Evolutionary conservation across 495 filamentous ascomycete species (phyloP).

Genomic region (Penicillium manginii): DNA sequence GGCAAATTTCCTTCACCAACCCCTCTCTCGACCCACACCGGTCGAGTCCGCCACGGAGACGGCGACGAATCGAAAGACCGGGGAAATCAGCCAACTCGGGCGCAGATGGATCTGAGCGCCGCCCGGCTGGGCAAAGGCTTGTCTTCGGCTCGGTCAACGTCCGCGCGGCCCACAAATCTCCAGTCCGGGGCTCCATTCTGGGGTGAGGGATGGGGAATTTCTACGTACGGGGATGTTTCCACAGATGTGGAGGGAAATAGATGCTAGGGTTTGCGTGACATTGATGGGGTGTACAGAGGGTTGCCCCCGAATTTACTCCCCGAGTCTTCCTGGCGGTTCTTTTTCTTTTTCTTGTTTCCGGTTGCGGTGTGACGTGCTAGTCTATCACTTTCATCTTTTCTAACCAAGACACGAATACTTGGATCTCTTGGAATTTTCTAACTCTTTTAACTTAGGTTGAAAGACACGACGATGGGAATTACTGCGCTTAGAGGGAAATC

Average conservation of each 20-base stretch:
- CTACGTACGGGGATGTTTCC: neutral
- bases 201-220: neutral
- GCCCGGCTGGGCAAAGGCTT: slow-evolving; percentile 4
- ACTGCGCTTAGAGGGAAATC: slow-evolving; percentile 21
- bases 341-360: neutral
- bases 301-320: neutral
- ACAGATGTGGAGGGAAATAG: too few relatives aligned
- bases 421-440: too few relatives aligned
- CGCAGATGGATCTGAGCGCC: neutral
- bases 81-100: slow-evolving; percentile 1
- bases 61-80: neutral
- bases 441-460: too few relatives aligned
- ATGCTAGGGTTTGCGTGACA: neutral
- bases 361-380: too few relatives aligned
- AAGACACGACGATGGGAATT: slow-evolving; percentile 15
- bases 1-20: neutral
- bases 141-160: slow-evolving; percentile 1
- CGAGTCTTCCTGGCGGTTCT: neutral
- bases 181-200: slow-evolving; percentile 2
- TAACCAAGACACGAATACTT: too few relatives aligned
- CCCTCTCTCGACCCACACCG: neutral
- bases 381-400: neutral
- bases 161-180: neutral
- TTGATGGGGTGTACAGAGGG: neutral
- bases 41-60: neutral